A percentile compares a stretch with the other conserved stretches of the same genome.
These are phyloP conservation scores for Clitopilus hobsonii DNA, from an alignment of 768 basidiomycete genomes.

Conservation along the genomic window DNA sequence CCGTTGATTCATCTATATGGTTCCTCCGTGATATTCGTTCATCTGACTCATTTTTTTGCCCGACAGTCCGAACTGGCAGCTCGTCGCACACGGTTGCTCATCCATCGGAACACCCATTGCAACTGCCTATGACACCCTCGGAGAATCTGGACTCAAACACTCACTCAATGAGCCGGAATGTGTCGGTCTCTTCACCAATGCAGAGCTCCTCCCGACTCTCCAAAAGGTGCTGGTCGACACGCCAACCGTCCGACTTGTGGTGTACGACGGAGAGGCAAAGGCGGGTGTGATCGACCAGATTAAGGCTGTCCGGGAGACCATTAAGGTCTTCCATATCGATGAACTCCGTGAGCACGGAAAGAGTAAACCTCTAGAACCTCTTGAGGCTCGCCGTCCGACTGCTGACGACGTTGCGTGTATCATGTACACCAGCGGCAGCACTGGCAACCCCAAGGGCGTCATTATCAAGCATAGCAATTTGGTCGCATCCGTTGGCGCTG, in stretches of 20 bases:
- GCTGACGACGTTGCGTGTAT: conserved; percentile 43
- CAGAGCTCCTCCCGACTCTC: conserved; percentile 80
- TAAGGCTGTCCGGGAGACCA: conserved; percentile 43
- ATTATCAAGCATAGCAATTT: conserved; percentile 85
- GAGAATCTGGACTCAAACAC: conserved; percentile 82
- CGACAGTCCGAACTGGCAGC: conserved; percentile 78
- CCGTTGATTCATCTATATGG: too few species aligned
- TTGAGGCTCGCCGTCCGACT: conserved; percentile 43
- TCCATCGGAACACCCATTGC: conserved; percentile 79
- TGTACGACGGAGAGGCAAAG: conserved; percentile 78
- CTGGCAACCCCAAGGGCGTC: conserved; percentile 94
- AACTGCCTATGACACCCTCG: conserved; percentile 95
- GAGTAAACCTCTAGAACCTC: conserved; percentile 42
- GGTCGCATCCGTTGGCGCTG: conserved; percentile 81
- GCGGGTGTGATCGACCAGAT: conserved; percentile 56
- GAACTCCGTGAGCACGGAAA: conserved; percentile 70
- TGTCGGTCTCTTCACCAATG: conserved; percentile 86
- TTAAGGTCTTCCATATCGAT: conserved; percentile 62
- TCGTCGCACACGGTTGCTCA: conserved; percentile 78
- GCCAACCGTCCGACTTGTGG: conserved; percentile 70
- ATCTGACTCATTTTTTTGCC: conserved; percentile 4
- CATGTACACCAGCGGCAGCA: conserved; percentile 82
- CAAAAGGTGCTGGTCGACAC: conserved; percentile 66
- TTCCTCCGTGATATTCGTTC: not conserved
- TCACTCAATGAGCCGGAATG: conserved; percentile 84